phyloP scores from a whole-genome alignment of 352 stramenopile genomes.

The Phytophthora fragariaefolia region DNA sequence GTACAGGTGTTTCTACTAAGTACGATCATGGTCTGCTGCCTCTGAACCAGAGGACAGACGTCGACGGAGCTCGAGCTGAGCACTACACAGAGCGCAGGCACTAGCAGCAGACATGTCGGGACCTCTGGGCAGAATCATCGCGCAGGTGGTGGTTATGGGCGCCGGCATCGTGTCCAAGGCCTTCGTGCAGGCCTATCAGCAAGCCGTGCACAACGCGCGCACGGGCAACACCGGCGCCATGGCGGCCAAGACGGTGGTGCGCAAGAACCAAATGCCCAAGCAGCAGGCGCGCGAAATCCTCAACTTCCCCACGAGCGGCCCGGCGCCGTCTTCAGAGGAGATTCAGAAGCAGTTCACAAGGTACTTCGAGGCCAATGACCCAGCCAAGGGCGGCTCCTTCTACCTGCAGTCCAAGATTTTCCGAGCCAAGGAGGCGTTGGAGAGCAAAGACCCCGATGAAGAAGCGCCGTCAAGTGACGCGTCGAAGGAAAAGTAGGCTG shows the following conservation, averaged over 20 bases:
- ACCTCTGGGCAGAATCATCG: constrained; percentile 80
- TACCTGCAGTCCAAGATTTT: constrained; percentile 95
- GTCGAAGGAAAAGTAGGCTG: constrained; percentile 28
- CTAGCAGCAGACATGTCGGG: constrained; percentile 67
- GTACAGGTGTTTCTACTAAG: constrained; percentile 5
- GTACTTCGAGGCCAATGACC: constrained; percentile 92
- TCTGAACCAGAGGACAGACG: constrained; percentile 12
- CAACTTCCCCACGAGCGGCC: constrained; percentile 71
- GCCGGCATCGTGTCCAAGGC: constrained; percentile 84
- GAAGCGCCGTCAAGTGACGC: constrained; percentile 34
- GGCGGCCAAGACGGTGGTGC: constrained; percentile 65
- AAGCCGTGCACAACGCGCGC: constrained; percentile 88
- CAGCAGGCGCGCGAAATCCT: constrained; percentile 84
- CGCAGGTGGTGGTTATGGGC: constrained; percentile 86
- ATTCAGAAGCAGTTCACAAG: constrained; percentile 87
- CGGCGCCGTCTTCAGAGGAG: constrained; percentile 55
- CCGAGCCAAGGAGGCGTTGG: constrained; percentile 89
- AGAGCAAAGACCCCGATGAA: constrained; percentile 46
- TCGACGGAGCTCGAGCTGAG: constrained; percentile 4
- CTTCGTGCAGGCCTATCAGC: constrained; percentile 90
- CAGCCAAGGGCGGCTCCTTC: constrained; percentile 91
- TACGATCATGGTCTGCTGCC: not conserved
- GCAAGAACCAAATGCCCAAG: constrained; percentile 82
- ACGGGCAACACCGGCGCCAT: constrained; percentile 71
- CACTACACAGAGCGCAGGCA: constrained; percentile 11